Evolutionary conservation across 495 filamentous ascomycete genomes (phyloP).

Genomic region (Annulohypoxylon maeteangense): DNA sequence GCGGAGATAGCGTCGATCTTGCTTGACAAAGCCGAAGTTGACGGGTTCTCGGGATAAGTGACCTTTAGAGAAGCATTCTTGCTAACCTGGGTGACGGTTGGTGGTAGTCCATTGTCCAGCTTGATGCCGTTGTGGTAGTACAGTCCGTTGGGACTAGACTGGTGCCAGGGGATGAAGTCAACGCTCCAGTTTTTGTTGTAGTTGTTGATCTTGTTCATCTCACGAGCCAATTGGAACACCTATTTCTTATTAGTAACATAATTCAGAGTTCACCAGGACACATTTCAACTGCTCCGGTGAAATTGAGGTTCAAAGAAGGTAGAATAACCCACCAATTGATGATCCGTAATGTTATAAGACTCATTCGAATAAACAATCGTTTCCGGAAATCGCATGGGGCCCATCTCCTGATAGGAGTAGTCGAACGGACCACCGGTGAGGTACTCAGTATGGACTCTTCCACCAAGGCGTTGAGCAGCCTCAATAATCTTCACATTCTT

Average conservation of each 20-base stretch:
- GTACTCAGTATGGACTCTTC: conserved; percentile 72
- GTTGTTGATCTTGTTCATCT: conserved; percentile 67
- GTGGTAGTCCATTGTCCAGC: conserved; percentile 53
- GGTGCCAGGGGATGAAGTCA: conserved; percentile 73
- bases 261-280: too few species aligned
- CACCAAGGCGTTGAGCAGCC: conserved; percentile 52
- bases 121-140: conserved; percentile 63
- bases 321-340: conserved; percentile 58
- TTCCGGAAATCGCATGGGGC: conserved; percentile 73
- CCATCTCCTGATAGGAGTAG: conserved; percentile 82
- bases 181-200: conserved; percentile 63
- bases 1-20: conserved; percentile 41
- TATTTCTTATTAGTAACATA: conserved; percentile 15
- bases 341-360: conserved; percentile 65
- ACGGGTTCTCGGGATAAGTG: conserved; percentile 40
- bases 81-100: conserved; percentile 57
- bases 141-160: conserved; percentile 64
- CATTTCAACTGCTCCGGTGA: too few species aligned
- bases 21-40: conserved; percentile 51
- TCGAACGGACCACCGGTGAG: conserved; percentile 68
- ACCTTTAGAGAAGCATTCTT: conserved; percentile 51
- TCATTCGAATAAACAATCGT: conserved; percentile 64
- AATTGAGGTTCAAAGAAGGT: not conserved
- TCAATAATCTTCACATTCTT: conserved; percentile 56
- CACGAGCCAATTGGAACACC: conserved; percentile 69